phyloP scores from a whole-genome alignment of 768 basidiomycete genomes.

The Lactarius deliciosus region DNA sequence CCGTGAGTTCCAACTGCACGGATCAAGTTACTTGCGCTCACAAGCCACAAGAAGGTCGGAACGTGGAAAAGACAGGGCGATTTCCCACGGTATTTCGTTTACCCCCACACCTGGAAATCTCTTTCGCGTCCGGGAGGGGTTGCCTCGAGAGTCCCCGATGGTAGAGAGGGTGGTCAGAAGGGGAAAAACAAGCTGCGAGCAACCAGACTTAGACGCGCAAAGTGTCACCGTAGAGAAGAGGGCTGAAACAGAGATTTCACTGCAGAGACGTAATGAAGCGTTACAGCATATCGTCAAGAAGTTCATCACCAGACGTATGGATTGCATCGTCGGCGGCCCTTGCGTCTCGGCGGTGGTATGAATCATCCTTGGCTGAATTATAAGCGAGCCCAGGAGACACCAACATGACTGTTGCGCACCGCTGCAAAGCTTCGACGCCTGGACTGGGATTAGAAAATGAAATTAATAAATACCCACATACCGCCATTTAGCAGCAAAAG shows the following conservation, averaged over 20 bases:
- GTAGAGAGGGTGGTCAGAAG: constrained; percentile 11
- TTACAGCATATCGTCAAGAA: constrained; percentile 20
- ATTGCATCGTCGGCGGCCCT: neutral
- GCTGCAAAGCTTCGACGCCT: constrained; percentile 13
- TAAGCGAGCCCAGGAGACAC: neutral
- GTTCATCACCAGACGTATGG: constrained; percentile 16
- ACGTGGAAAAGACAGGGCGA: constrained; percentile 26
- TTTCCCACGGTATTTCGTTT: constrained; percentile 13
- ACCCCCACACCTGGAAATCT: neutral
- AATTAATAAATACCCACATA: neutral
- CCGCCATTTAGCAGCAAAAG: constrained; percentile 9
- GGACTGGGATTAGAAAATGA: constrained; percentile 8
- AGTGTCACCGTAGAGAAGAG: constrained; percentile 11
- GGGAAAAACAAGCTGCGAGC: constrained; percentile 14
- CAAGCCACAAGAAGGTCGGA: constrained; percentile 43
- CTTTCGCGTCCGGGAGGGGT: neutral
- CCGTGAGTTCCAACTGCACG: constrained; percentile 5
- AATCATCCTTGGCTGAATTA: neutral
- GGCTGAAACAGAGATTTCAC: neutral
- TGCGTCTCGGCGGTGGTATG: neutral
- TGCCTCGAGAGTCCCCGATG: neutral
- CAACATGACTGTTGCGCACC: neutral
- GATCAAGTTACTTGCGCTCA: constrained; percentile 34
- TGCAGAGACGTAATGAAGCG: neutral
- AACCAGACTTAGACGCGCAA: constrained; percentile 1